These are phyloP conservation scores for Syzygium grande DNA, from an alignment of 345 rosid genomes.

Conservation along the genomic window DNA sequence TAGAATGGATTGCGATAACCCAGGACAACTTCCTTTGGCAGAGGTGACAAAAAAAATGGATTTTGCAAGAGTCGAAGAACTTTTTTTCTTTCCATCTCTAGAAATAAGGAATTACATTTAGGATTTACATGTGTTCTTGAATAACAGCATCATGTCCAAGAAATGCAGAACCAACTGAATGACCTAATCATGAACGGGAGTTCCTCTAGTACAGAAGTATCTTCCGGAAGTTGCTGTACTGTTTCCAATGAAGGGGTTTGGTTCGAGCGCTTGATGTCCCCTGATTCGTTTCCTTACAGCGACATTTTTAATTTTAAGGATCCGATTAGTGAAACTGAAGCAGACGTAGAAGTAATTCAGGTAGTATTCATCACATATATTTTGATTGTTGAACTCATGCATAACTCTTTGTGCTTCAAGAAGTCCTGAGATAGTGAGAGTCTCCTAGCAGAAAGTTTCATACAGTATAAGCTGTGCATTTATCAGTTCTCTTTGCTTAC, in stretches of 20 bases:
- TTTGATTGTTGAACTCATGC: background rate
- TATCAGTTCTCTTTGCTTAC: background rate
- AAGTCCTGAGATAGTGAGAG: background rate
- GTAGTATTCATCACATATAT: background rate
- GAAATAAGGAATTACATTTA: background rate
- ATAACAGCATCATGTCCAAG: background rate
- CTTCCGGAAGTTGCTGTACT: background rate
- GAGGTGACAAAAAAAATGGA: background rate
- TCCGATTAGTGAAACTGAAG: background rate
- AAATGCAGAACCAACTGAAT: background rate
- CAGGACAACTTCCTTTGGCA: background rate
- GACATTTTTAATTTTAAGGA: accelerated
- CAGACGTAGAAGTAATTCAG: background rate
- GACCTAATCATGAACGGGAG: background rate
- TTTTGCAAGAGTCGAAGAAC: background rate
- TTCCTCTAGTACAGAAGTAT: background rate
- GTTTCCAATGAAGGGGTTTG: background rate
- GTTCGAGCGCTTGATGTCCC: background rate
- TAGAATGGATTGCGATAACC: background rate
- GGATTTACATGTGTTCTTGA: background rate
- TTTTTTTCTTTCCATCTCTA: background rate
- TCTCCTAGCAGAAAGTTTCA: background rate
- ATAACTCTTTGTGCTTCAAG: background rate
- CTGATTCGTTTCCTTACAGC: background rate
- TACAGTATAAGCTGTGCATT: background rate